Evolutionary conservation across 2,329 filamentous ascomycete genomes (phyloP).

Genomic region (Lachnellula suecica): DNA sequence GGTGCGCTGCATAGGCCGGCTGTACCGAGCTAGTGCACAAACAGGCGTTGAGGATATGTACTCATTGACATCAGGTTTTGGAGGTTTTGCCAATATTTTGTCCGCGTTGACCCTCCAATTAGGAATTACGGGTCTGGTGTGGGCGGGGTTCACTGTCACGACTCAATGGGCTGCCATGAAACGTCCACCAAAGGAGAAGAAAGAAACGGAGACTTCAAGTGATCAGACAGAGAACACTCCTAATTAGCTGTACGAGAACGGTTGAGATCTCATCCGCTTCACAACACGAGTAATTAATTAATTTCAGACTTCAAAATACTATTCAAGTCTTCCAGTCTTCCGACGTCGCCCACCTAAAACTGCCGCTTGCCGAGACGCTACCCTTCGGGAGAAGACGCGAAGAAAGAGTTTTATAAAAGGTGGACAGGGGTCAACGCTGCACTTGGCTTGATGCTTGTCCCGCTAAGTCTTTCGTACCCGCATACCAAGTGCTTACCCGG

Average conservation of each 20-base stretch:
- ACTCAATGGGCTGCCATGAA: slow-evolving; percentile 16
- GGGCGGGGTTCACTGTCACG: slow-evolving; percentile 26
- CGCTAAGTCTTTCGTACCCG: no score
- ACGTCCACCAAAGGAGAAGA: neutral
- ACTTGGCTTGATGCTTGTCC: slow-evolving; percentile 9
- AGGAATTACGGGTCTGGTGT: slow-evolving; percentile 25
- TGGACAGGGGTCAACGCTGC: neutral
- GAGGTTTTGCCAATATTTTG: slow-evolving; percentile 22
- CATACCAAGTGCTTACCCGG: no score
- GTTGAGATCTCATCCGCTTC: no score
- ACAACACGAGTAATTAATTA: no score
- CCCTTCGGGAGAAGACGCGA: slow-evolving; percentile 9
- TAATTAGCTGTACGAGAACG: neutral
- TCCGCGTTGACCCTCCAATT: slow-evolving; percentile 25
- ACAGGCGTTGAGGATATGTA: slow-evolving; percentile 22
- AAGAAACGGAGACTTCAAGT: neutral
- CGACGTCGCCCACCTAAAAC: neutral
- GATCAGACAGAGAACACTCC: neutral
- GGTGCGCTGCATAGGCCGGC: slow-evolving; percentile 29
- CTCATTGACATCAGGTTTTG: slow-evolving; percentile 1
- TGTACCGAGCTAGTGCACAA: slow-evolving; percentile 21
- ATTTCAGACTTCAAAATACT: no score
- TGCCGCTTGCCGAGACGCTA: neutral
- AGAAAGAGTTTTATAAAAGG: slow-evolving; percentile 6
- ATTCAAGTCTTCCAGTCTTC: no score